Evolutionary conservation across 2,329 filamentous ascomycete species (phyloP), one percentile per base, ranked within the genome.

Genomic region (Cercospora beticola): DNA sequence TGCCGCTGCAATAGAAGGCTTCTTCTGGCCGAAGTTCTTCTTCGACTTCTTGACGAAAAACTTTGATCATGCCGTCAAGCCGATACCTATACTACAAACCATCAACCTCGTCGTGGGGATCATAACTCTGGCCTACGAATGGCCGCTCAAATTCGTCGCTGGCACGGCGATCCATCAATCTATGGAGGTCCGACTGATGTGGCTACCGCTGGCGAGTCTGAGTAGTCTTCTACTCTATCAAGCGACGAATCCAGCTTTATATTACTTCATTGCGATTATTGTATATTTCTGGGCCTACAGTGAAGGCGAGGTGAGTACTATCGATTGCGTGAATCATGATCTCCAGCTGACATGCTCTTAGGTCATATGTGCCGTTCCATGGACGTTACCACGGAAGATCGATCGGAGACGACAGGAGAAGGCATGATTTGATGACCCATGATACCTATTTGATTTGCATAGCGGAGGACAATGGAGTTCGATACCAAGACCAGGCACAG

Each of bases 11-110:
- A 83, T 99, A 66, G 88, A 96, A 82, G 90, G 88, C 77, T 97
- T 95, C 86, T 94, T 99, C 87, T 99, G 94, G 93, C 95, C 95
- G 73, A 99, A 99, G 81, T 90, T 99, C 78, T 97, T 99, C 83
- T 99, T 92, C 91, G 95, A 99, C 82, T 97, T 97, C 80, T 82
- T 95, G 73, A 97, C 94, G 69, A 93, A 92, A 77, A 93, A 92
- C 75, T 89, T 99, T 75, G 92, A 99, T 78, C 86, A 84, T 65
- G 92, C 91, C 60, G 92, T 98, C 70, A 93, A 91, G 76, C 94
- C 94, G 0, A 80, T 95, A n/a, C 95, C 95, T 1, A 84, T 93
- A 62, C 85, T 99, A 16, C 95, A 99, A 79, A 92, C 91, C 76
- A 86, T 98, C 82, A 99, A 99, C 77, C 83, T 99, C 26, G 23